Base-by-base conservation (phyloP, 2,329 filamentous ascomycete genomes). In the Trichoderma atroviride region DNA sequence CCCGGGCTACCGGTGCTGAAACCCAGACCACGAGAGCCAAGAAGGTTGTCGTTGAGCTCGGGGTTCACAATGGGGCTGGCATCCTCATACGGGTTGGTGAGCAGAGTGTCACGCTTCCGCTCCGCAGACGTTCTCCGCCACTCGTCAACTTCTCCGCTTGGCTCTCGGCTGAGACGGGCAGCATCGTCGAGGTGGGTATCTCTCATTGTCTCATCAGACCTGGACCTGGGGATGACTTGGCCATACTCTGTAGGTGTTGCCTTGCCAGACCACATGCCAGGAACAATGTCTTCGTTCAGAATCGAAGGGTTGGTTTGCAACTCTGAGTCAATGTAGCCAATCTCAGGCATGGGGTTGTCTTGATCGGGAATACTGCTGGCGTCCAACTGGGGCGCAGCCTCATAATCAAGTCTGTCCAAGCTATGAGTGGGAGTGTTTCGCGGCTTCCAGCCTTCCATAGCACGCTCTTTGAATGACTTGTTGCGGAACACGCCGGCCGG, bases 291-390 rank as follows among this genome's bases (percentile, higher is more conserved):
- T 22, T 92, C 93, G 73, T 94, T 87, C 52, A 96, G 89, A 61
- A 94, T 85, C 0, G 94, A 97, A 3, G 93, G 93, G 76, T 96
- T 96, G 22, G 94, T 97, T 57, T 88, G 90, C 19, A 93, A 86
- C 71, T 96, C 93, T 47, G 88, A 86, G 13, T 86, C 83, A 1
- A 81, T 74, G 73, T 92, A 91, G 4, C 91, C 93, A 75, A 92
- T 89, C 76, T 94, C 93, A 0, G 91, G 92, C 83, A 94, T 87
- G 5, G 91, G 91, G 73, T 94, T 85, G 69, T 89, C 81, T 43
- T 87, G 81, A 72, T 90, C 86, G 4, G 93, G 93, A 70, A 94
- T 78, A 58, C 89, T 91, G 76, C 86, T 93, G 55, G 91, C 87
- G 52, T 86, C 63, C 84, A 96, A 83, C 73, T 87, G 85, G 0